These are phyloP conservation scores for Chlamydomonas sp. DNA, from an alignment of 139 green algal species.

Conservation along the genomic window DNA sequence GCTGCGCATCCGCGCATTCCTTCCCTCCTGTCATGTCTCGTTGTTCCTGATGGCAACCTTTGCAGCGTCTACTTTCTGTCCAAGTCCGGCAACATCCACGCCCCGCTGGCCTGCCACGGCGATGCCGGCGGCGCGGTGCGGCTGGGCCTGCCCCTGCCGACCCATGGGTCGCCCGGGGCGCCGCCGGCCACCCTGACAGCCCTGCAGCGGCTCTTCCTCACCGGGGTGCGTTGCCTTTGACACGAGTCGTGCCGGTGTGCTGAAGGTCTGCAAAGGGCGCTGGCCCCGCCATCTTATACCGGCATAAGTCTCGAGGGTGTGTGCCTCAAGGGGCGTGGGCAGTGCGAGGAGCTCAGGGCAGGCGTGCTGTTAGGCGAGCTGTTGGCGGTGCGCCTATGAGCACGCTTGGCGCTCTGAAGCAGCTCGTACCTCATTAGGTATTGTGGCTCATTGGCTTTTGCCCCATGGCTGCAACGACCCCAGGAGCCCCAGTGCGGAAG, in stretches of 20 bases:
- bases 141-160: slow-evolving; percentile 8
- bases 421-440: no score
- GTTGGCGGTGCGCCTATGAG: no score
- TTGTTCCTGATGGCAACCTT: neutral
- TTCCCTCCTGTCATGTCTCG: neutral
- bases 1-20: neutral
- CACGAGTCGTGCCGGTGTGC: no score
- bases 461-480: no score
- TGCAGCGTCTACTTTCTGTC: slow-evolving; percentile 14
- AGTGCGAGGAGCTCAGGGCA: no score
- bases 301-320: neutral
- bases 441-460: no score
- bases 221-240: neutral
- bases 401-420: no score
- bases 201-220: slow-evolving; percentile 13
- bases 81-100: neutral
- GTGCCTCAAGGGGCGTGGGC: no score
- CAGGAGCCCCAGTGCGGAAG: slow-evolving; percentile 26
- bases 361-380: no score
- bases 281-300: neutral
- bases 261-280: no score
- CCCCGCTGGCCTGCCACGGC: neutral
- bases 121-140: slow-evolving; percentile 17
- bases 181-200: slow-evolving; percentile 3
- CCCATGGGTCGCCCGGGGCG: neutral